Percentiles rank a stretch among this genome's conserved stretches.
These are phyloP conservation scores for Austropuccinia psidii DNA, from an alignment of 1,284 basidiomycete species.

Conservation along the genomic window DNA sequence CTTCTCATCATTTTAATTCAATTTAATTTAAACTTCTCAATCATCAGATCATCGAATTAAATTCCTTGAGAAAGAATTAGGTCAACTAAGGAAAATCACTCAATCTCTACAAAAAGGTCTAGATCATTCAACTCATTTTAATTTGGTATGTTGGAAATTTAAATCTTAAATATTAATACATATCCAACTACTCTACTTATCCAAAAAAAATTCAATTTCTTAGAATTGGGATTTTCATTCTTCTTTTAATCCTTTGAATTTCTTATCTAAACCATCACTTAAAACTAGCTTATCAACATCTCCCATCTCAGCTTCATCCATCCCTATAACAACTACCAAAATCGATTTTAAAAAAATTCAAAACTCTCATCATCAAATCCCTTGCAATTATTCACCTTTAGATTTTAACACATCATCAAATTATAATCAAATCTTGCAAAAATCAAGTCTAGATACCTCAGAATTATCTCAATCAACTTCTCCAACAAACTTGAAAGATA, in stretches of 20 bases:
- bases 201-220: neutral
- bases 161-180: neutral
- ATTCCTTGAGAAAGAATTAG: slow-evolving; percentile 22
- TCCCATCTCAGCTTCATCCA: slow-evolving; percentile 6
- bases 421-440: no score
- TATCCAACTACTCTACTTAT: neutral
- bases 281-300: neutral
- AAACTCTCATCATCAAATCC: no score
- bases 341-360: no score
- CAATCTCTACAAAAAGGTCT: slow-evolving; percentile 14
- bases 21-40: neutral
- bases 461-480: no score
- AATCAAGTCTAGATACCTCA: no score
- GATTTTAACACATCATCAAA: no score
- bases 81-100: slow-evolving; percentile 20
- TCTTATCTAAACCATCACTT: neutral
- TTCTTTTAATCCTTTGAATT: slow-evolving; percentile 1
- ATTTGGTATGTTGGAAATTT: slow-evolving; percentile 7
- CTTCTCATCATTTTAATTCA: neutral
- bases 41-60: slow-evolving; percentile 18
- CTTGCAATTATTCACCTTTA: no score
- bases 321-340: slow-evolving; percentile 10
- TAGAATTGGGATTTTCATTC: slow-evolving; percentile 24
- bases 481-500: no score
- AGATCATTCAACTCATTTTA: slow-evolving; percentile 9